Base-by-base conservation (phyloP, 2,329 filamentous ascomycete species). In the Ceratocystiopsis sp. region DNA sequence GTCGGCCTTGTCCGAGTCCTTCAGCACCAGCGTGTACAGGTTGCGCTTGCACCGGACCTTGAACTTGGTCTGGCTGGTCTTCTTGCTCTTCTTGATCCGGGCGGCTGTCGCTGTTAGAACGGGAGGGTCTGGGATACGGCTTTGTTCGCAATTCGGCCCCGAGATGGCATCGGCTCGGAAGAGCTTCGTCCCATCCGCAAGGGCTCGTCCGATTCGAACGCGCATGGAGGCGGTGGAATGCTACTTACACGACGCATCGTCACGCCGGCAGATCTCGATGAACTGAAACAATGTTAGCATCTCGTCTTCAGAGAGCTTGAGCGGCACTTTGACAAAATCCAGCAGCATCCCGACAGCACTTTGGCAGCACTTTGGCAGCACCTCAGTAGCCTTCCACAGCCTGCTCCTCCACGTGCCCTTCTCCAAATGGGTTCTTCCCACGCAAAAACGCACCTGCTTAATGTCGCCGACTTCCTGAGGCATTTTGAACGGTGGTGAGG, bases 241-340 rank as follows among this genome's bases (percentile, higher is more conserved):
- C 10, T 54, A 87, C 86, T 62, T 84, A 98, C 91, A 94, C 65
- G 84, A 93, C 66, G 91, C 91, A 80, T 98, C 93, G 77, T 94
- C 93, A 68, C 91, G 84, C 71, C 89, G 83, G 80, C 84, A 94
- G 78, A 98, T 94, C 82, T 96, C 91, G 69, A 98, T 93, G 84
- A 98, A 98, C 78, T 94, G 15, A 12, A 16, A 17, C 25, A 39
- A 4, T 7, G 33, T 34, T 15, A 34, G 33, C 33, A 8, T 14
- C 33, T 34, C 4, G 32, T 14, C 32, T 33, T 33, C 19, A 21
- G 5, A 33, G 38, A 35, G 37, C 10, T 38, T 21, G 3, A 40
- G 42, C 45, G 44, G 45, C 41, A 44, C 36, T 47, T 42, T 3
- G 12, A 38, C 38, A 35, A 21, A 21, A 6, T 45, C 17, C 25